A percentile compares a stretch with the other conserved stretches of the same genome.
Evolutionary conservation across 176 grass and related monocot genomes (phyloP).

Genomic region (Paspalum vaginatum): DNA sequence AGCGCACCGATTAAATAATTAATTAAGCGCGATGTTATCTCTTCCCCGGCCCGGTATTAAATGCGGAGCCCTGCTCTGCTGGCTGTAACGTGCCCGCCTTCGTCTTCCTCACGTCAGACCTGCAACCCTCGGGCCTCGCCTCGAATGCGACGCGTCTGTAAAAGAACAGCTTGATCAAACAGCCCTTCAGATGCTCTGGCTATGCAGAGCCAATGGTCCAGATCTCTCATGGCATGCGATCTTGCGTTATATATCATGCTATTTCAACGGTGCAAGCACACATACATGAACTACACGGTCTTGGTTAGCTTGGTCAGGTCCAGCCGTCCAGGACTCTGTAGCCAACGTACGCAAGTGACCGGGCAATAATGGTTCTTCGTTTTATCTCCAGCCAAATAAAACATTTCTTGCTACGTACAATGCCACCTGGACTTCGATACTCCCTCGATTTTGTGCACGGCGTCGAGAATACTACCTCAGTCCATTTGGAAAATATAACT

Average conservation of each 20-base stretch:
- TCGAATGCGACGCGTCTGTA: neutral
- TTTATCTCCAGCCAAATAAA: too few relatives aligned
- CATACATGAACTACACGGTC: neutral
- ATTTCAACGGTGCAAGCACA: neutral
- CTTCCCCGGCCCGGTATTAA: neutral
- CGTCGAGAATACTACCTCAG: too few relatives aligned
- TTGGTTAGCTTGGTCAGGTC: too few relatives aligned
- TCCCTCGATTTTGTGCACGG: too few relatives aligned
- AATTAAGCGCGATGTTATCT: constrained; percentile 29
- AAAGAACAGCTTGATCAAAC: neutral
- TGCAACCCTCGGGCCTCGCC: neutral
- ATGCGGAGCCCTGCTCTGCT: neutral
- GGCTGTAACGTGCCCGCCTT: constrained; percentile 36
- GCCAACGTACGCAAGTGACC: too few relatives aligned
- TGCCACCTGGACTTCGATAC: too few relatives aligned
- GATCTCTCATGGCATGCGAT: neutral
- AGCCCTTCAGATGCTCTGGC: neutral
- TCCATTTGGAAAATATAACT: too few relatives aligned
- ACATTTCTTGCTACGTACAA: too few relatives aligned
- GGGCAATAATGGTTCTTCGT: too few relatives aligned
- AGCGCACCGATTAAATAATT: constrained; percentile 25
- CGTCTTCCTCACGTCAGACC: constrained; percentile 44
- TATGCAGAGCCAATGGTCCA: neutral
- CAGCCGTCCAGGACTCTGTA: too few relatives aligned
- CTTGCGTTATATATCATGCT: neutral